phyloP scores from a whole-genome alignment of 73 alveolate species.

The Paramecium octaurelia region DNA sequence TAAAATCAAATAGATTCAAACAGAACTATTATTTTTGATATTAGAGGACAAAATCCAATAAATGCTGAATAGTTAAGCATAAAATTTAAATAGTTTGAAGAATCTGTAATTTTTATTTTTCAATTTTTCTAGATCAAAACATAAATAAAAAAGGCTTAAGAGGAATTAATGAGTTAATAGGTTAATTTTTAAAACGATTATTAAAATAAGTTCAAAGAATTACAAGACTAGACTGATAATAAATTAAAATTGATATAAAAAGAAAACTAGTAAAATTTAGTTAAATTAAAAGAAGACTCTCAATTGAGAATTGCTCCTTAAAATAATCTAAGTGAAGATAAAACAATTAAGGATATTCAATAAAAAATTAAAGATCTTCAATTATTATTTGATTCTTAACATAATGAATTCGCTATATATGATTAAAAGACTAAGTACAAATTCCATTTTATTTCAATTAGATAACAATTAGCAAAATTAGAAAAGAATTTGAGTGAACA shows the following conservation, averaged over 20 bases:
- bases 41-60: neutral
- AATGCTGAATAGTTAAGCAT: neutral
- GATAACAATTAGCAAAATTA: neutral
- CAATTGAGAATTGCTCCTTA: neutral
- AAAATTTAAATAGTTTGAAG: neutral
- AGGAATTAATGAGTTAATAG: neutral
- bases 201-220: neutral
- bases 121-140: neutral
- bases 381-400: neutral
- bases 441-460: neutral
- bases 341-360: neutral
- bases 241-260: neutral
- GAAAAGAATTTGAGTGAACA: neutral
- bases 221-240: neutral
- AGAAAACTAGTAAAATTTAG: neutral
- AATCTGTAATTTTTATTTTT: neutral
- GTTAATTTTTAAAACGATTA: constrained; percentile 21
- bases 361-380: neutral
- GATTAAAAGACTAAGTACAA: neutral
- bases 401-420: neutral
- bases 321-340: neutral
- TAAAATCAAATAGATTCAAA: neutral
- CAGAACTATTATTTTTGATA: neutral
- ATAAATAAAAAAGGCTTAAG: constrained; percentile 1
- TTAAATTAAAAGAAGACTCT: neutral